phyloP scores from a whole-genome alignment of 768 basidiomycete genomes.

The Kwoniella mangroviensis region DNA sequence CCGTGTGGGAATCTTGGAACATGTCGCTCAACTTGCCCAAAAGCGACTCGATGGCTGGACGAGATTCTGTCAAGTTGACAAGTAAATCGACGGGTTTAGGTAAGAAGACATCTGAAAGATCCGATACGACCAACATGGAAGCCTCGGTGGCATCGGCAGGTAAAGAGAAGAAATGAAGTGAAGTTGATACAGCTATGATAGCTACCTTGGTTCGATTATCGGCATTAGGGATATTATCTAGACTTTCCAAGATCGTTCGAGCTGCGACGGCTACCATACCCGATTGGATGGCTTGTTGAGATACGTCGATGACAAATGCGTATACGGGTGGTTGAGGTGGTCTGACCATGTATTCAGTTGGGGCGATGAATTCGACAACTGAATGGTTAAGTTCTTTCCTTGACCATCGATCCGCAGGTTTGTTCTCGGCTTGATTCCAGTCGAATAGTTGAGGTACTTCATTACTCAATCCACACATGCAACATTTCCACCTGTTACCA shows the following conservation, averaged over 20 bases:
- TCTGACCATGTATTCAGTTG: slow-evolving; percentile 98
- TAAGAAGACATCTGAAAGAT: slow-evolving; percentile 95
- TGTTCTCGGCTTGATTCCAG: slow-evolving; percentile 92
- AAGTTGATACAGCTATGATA: slow-evolving; percentile 87
- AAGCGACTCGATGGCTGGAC: slow-evolving; percentile 76
- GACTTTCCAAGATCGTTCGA: slow-evolving; percentile 89
- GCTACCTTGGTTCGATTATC: slow-evolving; percentile 90
- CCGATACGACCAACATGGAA: slow-evolving; percentile 94
- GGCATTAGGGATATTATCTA: slow-evolving; percentile 94
- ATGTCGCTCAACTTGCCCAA: slow-evolving; percentile 87
- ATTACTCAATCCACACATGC: slow-evolving; percentile 97
- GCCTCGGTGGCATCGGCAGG: slow-evolving; percentile 69
- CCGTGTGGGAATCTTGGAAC: slow-evolving; percentile 94
- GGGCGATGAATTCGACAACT: slow-evolving; percentile 95
- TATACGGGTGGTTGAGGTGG: slow-evolving; percentile 97
- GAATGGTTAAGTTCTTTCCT: slow-evolving; percentile 90
- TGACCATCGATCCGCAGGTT: slow-evolving; percentile 92
- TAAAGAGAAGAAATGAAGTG: slow-evolving; percentile 95
- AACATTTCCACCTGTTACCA: slow-evolving; percentile 98
- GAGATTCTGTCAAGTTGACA: slow-evolving; percentile 86
- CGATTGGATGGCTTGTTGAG: slow-evolving; percentile 86
- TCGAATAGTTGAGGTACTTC: slow-evolving; percentile 98
- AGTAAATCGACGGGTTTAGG: slow-evolving; percentile 96
- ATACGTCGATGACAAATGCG: slow-evolving; percentile 95
- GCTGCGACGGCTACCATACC: slow-evolving; percentile 99